Evolutionary conservation across 169 alveolate genomes (phyloP).

Genomic region (Plasmodium gaboni): DNA sequence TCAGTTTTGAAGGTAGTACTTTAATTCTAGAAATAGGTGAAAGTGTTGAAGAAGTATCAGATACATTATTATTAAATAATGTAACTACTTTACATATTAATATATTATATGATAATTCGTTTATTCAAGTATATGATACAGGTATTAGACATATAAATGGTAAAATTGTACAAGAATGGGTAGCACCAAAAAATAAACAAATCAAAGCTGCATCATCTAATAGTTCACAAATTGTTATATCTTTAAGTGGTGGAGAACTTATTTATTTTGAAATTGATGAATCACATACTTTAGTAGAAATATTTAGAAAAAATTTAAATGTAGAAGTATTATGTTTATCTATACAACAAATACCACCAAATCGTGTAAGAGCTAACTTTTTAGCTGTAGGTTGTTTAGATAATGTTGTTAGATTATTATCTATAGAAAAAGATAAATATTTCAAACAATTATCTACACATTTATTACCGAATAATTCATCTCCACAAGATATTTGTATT

Average conservation of each 20-base stretch:
- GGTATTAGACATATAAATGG: slow-evolving; percentile 92
- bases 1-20: slow-evolving; percentile 95
- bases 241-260: slow-evolving; percentile 94
- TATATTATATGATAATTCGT: slow-evolving; percentile 90
- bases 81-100: slow-evolving; percentile 90
- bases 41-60: slow-evolving; percentile 93
- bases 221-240: slow-evolving; percentile 93
- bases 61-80: slow-evolving; percentile 90
- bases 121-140: slow-evolving; percentile 93
- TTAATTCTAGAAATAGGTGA: slow-evolving; percentile 96
- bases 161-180: slow-evolving; percentile 87
- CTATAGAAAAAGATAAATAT: slow-evolving; percentile 94
- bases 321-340: slow-evolving; percentile 92
- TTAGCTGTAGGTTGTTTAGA: slow-evolving; percentile 96
- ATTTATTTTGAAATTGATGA: slow-evolving; percentile 95
- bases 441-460: slow-evolving; percentile 92
- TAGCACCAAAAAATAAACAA: slow-evolving; percentile 87
- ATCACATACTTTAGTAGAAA: slow-evolving; percentile 90
- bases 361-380: slow-evolving; percentile 93
- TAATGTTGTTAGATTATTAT: slow-evolving; percentile 93
- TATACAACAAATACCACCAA: slow-evolving; percentile 93
- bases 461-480: slow-evolving; percentile 92
- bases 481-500: slow-evolving; percentile 89
- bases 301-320: slow-evolving; percentile 84
- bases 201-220: slow-evolving; percentile 94